phyloP scores from a whole-genome alignment of 2,329 filamentous ascomycete genomes.

The Botrytis elliptica region DNA sequence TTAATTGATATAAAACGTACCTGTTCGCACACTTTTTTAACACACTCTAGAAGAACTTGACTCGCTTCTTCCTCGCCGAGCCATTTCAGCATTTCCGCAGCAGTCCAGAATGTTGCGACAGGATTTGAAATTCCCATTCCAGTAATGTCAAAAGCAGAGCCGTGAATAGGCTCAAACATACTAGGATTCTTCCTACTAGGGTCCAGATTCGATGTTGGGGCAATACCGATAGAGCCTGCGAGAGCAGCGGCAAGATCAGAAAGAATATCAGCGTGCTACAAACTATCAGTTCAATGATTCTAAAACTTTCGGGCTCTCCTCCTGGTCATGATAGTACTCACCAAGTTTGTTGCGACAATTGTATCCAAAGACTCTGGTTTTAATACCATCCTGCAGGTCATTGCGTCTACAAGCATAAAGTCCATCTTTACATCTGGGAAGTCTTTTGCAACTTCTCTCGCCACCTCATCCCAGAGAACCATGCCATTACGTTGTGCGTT shows the following conservation, averaged over 20 bases:
- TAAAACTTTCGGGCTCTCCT: background rate
- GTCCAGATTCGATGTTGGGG: constrained; percentile 67
- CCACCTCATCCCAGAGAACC: constrained; percentile 67
- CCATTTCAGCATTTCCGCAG: constrained; percentile 57
- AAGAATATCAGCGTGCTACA: constrained; percentile 60
- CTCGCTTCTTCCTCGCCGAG: constrained; percentile 54
- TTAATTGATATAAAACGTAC: background rate
- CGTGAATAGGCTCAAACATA: constrained; percentile 63
- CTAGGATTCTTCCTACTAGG: constrained; percentile 53
- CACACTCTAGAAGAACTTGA: constrained; percentile 48
- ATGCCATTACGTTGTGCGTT: constrained; percentile 66
- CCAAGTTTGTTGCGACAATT: constrained; percentile 61
- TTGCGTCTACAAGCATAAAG: background rate
- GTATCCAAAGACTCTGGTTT: constrained; percentile 59
- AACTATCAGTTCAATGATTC: background rate
- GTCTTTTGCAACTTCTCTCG: constrained; percentile 30
- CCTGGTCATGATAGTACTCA: background rate
- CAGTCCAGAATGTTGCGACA: constrained; percentile 58
- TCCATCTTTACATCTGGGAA: background rate
- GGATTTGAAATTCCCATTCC: constrained; percentile 58
- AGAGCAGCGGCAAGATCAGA: constrained; percentile 69
- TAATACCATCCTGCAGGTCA: constrained; percentile 51
- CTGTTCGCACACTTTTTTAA: constrained; percentile 52
- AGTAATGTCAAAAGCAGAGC: constrained; percentile 57
- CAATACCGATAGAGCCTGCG: constrained; percentile 70